These are phyloP conservation scores for Ganoderma leucocontextum DNA, from an alignment of 1,284 basidiomycete species.

Conservation along the genomic window DNA sequence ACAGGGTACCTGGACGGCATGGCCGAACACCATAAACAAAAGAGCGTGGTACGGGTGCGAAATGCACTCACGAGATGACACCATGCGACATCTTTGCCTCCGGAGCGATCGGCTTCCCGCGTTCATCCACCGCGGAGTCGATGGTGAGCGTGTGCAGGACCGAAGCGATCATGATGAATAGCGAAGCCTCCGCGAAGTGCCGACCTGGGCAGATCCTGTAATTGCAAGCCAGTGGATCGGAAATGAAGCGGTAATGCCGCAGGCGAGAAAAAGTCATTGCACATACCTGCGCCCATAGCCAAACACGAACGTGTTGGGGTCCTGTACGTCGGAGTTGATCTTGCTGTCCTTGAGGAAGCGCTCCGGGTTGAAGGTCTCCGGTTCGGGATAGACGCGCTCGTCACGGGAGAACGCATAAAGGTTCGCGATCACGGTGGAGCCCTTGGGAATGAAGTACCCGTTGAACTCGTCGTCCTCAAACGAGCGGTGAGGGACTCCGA, in stretches of 20 bases:
- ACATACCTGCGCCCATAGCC: slow-evolving; percentile 48
- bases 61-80: slow-evolving; percentile 13
- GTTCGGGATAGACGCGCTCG: slow-evolving; percentile 42
- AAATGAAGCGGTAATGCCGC: neutral
- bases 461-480: slow-evolving; percentile 43
- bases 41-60: neutral
- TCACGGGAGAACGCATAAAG: slow-evolving; percentile 40
- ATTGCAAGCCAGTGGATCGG: neutral
- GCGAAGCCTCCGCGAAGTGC: slow-evolving; percentile 31
- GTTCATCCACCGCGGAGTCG: slow-evolving; percentile 7
- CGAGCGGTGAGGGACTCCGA: slow-evolving; percentile 40
- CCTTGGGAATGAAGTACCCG: slow-evolving; percentile 41
- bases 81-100: slow-evolving; percentile 19
- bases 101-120: slow-evolving; percentile 13
- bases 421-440: slow-evolving; percentile 39
- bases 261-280: neutral
- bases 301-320: slow-evolving; percentile 43
- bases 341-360: slow-evolving; percentile 46
- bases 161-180: slow-evolving; percentile 25
- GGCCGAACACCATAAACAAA: neutral
- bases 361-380: slow-evolving; percentile 48
- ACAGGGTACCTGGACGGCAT: slow-evolving; percentile 3
- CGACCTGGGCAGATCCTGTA: slow-evolving; percentile 37
- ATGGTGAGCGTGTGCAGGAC: slow-evolving; percentile 25
- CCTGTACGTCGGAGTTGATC: slow-evolving; percentile 39